These are phyloP conservation scores for Leptodermis oblonga DNA, from an alignment of 257 asterid genomes.

Conservation along the genomic window DNA sequence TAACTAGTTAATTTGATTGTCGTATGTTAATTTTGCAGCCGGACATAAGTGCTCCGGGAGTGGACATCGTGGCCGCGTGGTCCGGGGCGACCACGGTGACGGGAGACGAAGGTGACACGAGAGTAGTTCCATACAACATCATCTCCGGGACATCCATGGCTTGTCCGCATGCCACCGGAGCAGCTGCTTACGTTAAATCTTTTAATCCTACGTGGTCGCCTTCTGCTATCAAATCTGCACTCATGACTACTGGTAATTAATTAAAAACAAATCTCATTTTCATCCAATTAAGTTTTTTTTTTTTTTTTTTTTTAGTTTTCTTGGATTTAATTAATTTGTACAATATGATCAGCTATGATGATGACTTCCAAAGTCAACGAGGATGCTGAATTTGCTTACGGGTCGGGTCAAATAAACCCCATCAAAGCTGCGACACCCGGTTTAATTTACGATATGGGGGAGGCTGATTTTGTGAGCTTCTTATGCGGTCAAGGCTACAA, in stretches of 20 bases:
- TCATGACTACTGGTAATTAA: conserved; percentile 63
- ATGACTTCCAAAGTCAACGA: conserved; percentile 34
- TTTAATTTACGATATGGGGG: conserved; percentile 47
- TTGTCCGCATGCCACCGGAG: conserved; percentile 69
- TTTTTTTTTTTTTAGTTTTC: not conserved
- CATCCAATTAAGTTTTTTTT: too few relatives aligned
- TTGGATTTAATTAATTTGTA: not conserved
- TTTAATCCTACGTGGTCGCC: conserved; percentile 69
- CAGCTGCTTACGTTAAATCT: conserved; percentile 63
- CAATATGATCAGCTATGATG: conserved; percentile 38
- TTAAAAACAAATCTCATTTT: too few relatives aligned
- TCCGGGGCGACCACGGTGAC: conserved; percentile 42
- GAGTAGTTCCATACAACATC: conserved; percentile 48
- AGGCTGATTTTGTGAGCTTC: conserved; percentile 47
- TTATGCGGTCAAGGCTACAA: conserved; percentile 76
- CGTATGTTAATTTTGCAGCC: conserved; percentile 34
- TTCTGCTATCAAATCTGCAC: conserved; percentile 63
- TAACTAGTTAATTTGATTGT: not conserved
- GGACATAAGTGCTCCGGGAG: conserved; percentile 67
- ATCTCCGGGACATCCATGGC: conserved; percentile 69
- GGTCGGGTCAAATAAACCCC: conserved; percentile 73
- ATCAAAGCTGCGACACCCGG: conserved; percentile 53
- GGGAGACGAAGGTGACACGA: conserved; percentile 30
- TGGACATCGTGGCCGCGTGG: conserved; percentile 74
- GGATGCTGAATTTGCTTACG: conserved; percentile 63